Evolutionary conservation across 805 yeast genomes (phyloP), one percentile per base, ranked within the genome.

Genomic region (Pichia cephalocereana): DNA sequence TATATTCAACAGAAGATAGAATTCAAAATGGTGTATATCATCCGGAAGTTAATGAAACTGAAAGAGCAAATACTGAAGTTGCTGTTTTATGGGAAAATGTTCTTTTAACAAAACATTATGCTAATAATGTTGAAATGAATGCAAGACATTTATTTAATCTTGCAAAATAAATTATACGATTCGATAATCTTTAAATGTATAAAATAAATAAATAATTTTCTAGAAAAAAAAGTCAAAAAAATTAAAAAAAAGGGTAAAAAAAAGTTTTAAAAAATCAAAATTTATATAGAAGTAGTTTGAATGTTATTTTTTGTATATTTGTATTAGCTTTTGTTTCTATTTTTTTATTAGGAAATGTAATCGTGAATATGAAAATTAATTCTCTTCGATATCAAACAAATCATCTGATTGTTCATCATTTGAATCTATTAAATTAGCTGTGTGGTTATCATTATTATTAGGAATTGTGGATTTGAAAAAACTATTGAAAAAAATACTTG

Each of bases 31-130:
- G 96, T 43, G 71, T 73, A 14, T 84, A 83, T 60, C 77, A 79
- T 28, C 71, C 82, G 55, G 88, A 80, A 44, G 75, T 75, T 12
- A 77, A 76, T 46, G 81, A 77, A 42, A 79, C 86, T 11, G 86
- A 83, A 54, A 79, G 91, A 61, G 71, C 86, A 55, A 90, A 93
- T 59, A 77, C 95, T 2, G 91, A 83, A 40, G 93, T 91, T 17
- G 95, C 97, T 2, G 83, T 89, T 0, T 67, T 91, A 36, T 93
- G 96, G 96, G 99, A 93, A 60, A 79, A 81, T 46, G 82, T 82
- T 7, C 65, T 91, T 39, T 69, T 93, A 48, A 83, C 82, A 49
- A 78, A 80, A 52, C 98, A 93, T 65, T 93, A 86, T 61, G 78
- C 88, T 52, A 95, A 96, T 3, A 67, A 76, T 49, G 86, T 90